Base-by-base conservation (phyloP, 1,284 basidiomycete genomes). In the Afroboletus lepidellus region DNA sequence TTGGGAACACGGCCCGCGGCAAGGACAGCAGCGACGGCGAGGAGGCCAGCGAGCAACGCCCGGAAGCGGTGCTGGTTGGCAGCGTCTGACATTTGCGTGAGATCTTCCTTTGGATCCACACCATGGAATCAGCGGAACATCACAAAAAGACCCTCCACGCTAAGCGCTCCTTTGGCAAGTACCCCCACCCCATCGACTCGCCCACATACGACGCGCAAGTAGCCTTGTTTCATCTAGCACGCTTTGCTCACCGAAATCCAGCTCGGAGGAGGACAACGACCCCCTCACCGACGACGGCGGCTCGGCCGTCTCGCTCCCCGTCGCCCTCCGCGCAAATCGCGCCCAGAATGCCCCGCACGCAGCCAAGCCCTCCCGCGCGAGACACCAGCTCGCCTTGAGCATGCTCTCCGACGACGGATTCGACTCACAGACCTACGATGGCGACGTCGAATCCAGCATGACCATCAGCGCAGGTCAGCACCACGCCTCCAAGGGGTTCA, bases 351-450 rank as follows among this genome's bases (percentile, higher is more conserved):
- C 61, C 20, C 59, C 67, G 38, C 56, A 68, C 39, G n/a, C 54
- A 0, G 44, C 51, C 53, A 69, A 59, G 45, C 45, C 62, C 4
- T 55, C 71, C 42, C 71, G 72, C 37, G 61, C 64, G 46, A 76
- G 75, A 54, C 82, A 83, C 65, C 79, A 80, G 51, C 75, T 81
- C n/a, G 81, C 78, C 12, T 72, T 77, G 38, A 75, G 74, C 53
- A 59, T 86, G 53, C 68, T 84, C 51, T 84, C 80, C 20, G 86
- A 88, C 59, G 87, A 87, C 46, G 85, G 87, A 52, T 78, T 87
- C 11, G 89, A 91, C 64, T 88, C 85, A 0, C 87, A 87, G 29
- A 94, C 92, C 0, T 94, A 94, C 67, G 92, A 95, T 63, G 92
- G 92, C 38, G 92, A 95, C 71, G 77, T 95, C 53, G 92, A 95